Evolutionary conservation across 495 filamentous ascomycete species (phyloP).

Genomic region (Aspergillus cavernicola): DNA sequence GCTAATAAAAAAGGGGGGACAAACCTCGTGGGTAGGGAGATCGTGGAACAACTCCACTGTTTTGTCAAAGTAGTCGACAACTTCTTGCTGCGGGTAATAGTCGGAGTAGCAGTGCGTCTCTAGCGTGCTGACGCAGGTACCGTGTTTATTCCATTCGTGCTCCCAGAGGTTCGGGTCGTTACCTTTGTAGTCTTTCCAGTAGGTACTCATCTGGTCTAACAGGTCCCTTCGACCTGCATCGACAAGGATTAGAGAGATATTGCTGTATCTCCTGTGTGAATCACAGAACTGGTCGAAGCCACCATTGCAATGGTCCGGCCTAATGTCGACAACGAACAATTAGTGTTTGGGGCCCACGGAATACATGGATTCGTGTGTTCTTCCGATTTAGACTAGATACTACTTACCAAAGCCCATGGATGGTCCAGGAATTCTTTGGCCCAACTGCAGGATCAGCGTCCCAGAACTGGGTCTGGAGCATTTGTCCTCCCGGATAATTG

Average conservation of each 20-base stretch:
- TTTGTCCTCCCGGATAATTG: slow-evolving; percentile 72
- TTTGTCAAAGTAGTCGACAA: slow-evolving; percentile 57
- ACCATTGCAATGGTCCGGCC: slow-evolving; percentile 86
- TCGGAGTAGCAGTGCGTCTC: slow-evolving; percentile 67
- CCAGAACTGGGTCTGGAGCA: slow-evolving; percentile 88
- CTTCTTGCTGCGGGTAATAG: slow-evolving; percentile 60
- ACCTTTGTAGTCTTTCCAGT: slow-evolving; percentile 69
- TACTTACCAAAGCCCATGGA: slow-evolving; percentile 76
- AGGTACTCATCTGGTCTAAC: slow-evolving; percentile 69
- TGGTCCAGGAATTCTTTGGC: slow-evolving; percentile 74
- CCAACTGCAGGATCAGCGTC: slow-evolving; percentile 67
- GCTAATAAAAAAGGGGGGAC: slow-evolving; percentile 4
- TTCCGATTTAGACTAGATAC: neutral
- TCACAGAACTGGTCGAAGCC: slow-evolving; percentile 74
- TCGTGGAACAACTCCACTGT: slow-evolving; percentile 49
- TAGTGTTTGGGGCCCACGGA: neutral
- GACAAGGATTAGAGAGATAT: slow-evolving; percentile 65
- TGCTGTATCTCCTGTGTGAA: slow-evolving; percentile 59
- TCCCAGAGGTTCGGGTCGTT: slow-evolving; percentile 70
- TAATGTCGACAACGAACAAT: slow-evolving; percentile 12
- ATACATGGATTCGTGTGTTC: neutral
- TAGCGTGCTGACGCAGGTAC: slow-evolving; percentile 57
- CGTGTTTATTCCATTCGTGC: slow-evolving; percentile 89
- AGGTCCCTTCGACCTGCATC: slow-evolving; percentile 58
- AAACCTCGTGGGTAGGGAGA: slow-evolving; percentile 42